phyloP scores from a whole-genome alignment of 768 basidiomycete genomes.

The Lactifluus piperatus region DNA sequence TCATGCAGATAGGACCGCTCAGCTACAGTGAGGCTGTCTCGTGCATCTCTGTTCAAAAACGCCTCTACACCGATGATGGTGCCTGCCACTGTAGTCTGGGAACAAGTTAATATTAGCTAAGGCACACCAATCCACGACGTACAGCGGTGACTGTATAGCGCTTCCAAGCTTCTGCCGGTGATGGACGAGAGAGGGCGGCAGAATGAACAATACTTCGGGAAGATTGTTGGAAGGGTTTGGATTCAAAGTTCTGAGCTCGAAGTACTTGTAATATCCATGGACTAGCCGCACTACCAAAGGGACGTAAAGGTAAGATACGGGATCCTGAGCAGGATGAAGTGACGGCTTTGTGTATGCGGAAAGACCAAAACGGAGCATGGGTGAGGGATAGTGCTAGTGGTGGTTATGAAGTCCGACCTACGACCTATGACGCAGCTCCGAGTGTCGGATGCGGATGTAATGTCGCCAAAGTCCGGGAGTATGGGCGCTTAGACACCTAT shows the following conservation, averaged over 20 bases:
- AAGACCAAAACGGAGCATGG: slow-evolving; percentile 26
- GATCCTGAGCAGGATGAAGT: slow-evolving; percentile 21
- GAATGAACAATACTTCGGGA: slow-evolving; percentile 47
- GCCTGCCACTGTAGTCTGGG: slow-evolving; percentile 63
- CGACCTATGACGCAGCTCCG: too few relatives aligned
- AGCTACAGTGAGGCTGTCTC: slow-evolving; percentile 49
- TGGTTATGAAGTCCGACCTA: too few relatives aligned
- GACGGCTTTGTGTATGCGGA: slow-evolving; percentile 22
- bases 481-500: too few relatives aligned
- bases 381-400: not conserved
- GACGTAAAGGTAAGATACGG: slow-evolving; percentile 4
- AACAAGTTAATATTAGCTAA: slow-evolving; percentile 4
- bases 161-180: slow-evolving; percentile 37
- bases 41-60: slow-evolving; percentile 71
- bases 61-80: slow-evolving; percentile 54
- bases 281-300: too few relatives aligned
- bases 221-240: slow-evolving; percentile 21
- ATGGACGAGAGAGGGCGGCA: slow-evolving; percentile 31
- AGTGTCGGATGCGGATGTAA: too few relatives aligned
- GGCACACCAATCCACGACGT: slow-evolving; percentile 18
- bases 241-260: slow-evolving; percentile 25
- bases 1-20: slow-evolving; percentile 69
- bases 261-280: too few relatives aligned
- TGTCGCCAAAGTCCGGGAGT: too few relatives aligned
- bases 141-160: slow-evolving; percentile 48